A percentile compares a stretch with the other conserved stretches of the same genome.
These are phyloP conservation scores for Batkoa obscura DNA, from an alignment of 371 early-diverging fungal genomes.

Conservation along the genomic window DNA sequence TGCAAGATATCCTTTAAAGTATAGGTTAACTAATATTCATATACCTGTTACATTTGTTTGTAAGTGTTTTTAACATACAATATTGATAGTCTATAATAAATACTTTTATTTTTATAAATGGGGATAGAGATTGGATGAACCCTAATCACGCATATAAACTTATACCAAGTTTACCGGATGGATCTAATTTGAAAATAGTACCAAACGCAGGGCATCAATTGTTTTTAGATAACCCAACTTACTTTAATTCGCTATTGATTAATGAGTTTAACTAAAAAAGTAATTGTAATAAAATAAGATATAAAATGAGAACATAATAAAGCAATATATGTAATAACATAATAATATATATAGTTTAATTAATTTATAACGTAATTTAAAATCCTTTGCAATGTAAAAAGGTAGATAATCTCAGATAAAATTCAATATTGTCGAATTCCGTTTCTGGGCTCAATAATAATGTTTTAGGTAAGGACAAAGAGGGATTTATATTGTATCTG, in stretches of 20 bases:
- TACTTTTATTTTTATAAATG: too few relatives aligned
- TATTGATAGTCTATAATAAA: too few relatives aligned
- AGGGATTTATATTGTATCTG: not conserved
- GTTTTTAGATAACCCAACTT: constrained; percentile 66
- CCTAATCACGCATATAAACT: constrained; percentile 46
- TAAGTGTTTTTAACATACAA: too few relatives aligned
- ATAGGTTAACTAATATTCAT: constrained; percentile 31
- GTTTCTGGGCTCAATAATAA: not conserved
- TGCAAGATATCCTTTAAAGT: constrained; percentile 57
- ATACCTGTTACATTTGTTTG: constrained; percentile 70
- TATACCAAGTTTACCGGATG: constrained; percentile 26
- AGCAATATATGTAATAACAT: too few relatives aligned
- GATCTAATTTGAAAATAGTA: constrained; percentile 23
- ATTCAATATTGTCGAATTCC: constrained; percentile 2
- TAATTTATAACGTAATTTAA: too few relatives aligned
- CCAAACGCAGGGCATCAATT: constrained; percentile 66
- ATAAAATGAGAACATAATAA: too few relatives aligned
- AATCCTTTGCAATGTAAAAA: not conserved
- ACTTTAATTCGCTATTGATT: constrained; percentile 30
- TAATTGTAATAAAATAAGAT: too few relatives aligned
- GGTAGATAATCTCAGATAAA: not conserved
- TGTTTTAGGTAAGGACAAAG: not conserved
- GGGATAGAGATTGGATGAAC: constrained; percentile 78
- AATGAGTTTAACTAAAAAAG: too few relatives aligned
- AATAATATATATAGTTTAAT: too few relatives aligned